phyloP scores from a whole-genome alignment of 148 eudicot genomes.

The Mesembryanthemum crystallinum region DNA sequence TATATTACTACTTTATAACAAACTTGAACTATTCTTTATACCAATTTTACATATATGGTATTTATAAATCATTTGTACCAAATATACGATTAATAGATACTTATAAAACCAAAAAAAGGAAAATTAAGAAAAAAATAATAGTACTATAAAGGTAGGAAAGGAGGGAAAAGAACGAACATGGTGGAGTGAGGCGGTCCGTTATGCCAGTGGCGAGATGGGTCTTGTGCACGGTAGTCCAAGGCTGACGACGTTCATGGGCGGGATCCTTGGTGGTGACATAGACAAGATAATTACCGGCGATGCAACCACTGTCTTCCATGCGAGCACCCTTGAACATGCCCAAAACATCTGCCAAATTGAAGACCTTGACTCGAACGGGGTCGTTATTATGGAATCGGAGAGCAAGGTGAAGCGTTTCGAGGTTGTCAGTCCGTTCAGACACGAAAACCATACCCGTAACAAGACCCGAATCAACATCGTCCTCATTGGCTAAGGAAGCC shows the following conservation, averaged over 20 bases:
- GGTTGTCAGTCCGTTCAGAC: conserved; percentile 15
- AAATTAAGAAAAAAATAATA: too few relatives aligned
- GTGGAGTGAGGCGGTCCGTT: conserved; percentile 17
- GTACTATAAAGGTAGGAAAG: too few relatives aligned
- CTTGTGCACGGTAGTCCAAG: conserved; percentile 24
- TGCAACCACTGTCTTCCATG: conserved; percentile 16
- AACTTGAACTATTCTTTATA: too few relatives aligned
- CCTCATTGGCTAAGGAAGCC: neutral
- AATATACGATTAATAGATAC: too few relatives aligned
- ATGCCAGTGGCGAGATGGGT: conserved; percentile 6
- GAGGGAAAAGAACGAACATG: too few relatives aligned
- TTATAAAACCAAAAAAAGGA: too few relatives aligned
- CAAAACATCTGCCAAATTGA: conserved; percentile 20
- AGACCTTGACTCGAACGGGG: neutral
- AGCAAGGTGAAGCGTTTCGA: conserved; percentile 22
- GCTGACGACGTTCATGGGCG: conserved; percentile 11
- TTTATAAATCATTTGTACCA: too few relatives aligned
- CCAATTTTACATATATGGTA: too few relatives aligned
- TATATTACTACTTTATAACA: too few relatives aligned
- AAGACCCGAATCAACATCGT: neutral
- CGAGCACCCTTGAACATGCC: conserved; percentile 2
- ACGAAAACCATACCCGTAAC: conserved; percentile 15
- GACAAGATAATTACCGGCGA: conserved; percentile 14
- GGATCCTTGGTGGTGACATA: conserved; percentile 24
- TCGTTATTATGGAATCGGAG: neutral